Evolutionary conservation across 1,284 basidiomycete species (phyloP), one percentile per base, ranked within the genome.

Genomic region (Schizopora paradoxa): DNA sequence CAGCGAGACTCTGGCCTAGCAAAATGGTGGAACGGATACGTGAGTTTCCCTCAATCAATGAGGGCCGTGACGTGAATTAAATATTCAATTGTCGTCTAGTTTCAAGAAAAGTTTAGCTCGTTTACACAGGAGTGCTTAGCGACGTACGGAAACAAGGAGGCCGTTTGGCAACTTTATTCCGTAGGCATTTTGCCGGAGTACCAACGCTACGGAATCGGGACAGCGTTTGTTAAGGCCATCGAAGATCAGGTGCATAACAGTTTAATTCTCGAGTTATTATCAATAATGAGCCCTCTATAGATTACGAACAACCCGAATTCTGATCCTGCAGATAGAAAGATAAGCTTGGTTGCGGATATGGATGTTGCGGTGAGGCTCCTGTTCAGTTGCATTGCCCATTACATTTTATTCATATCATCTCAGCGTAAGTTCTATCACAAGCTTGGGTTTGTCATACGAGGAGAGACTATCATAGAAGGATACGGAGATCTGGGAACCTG

Each of bases 121-220:
- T 38, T 51, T 14, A 51, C 36, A 4, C 14, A 18, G 5, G 32
- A 42, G 5, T 11, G 19, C 6, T 28, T 53, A 8, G 48, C 44
- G 10, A 31, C n/a, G 19, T 32, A 37, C 25, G 32, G 33, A 6
- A 31, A 27, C 35, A 51, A 51, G 36, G 31, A 23, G 11, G 33
- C 7, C 11, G 31, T 26, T 11, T 53, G 51, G 51, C 51, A 51
- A 37, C 36, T 53, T 10, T 45, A 51, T 35, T 14, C 23, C 29
- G n/a, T 53, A n/a, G 51, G 49, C 7, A 50, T 53, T 14, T 16
- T 35, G 10, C 41, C 46, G 4, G 42, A 51, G 21, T 32, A 51
- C 26, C 45, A 44, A 14, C 5, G 36, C 2, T 35, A 47, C 10
- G 50, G 51, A 5, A 34, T 53, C 41, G 51, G 8, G 2, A 39